Evolutionary conservation across 257 asterid species (phyloP), one percentile per base, ranked within the genome.

Genomic region (Fraxinus cuspidata): DNA sequence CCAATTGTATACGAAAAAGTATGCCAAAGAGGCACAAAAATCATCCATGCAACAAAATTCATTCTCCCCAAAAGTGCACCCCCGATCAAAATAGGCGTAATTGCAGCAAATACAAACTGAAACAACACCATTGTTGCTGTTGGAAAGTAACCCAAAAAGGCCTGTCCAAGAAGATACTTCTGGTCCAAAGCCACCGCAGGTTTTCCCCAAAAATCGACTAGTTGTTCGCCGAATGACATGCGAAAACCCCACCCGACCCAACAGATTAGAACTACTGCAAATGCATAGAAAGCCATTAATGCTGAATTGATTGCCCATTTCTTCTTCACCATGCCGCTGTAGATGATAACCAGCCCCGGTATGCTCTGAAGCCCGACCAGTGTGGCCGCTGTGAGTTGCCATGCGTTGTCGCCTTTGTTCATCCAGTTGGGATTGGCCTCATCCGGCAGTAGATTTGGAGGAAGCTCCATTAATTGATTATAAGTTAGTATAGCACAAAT

Each of bases 351-450:
- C 2, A 86, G 85, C 8, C 94, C 94, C 5, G 92, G 92, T 15
- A 90, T 69, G 25, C 88, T 77, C 42, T 90, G 94, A 5, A 88
- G 88, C 66, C 88, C 94, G 28, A 90, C 91, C 2, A 90, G 79
- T 0, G 91, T 88, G 76, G 89, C 94, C 23, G 91, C 87, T 0
- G 81, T 81, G 10, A 90, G 89, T 74, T 90, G 94, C 94, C 92
- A 90, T 5, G 89, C 87, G 37, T 86, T 90, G 88, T 86, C 91
- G n/a, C 91, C 91, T 38, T 88, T 86, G 87, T 88, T 90, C 82
- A 89, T 40, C 92, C 92, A 89, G 2, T 75, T 84, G 2, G 87
- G 89, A 82, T 80, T 85, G 15, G 88, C 80, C 68, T 86, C 89
- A 9, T 86, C 92, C 2, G 86, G 69, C 5, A 15, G 18, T 19